Conservation (phyloP, 169 alveolate species). For the Eimeria falciformis region DNA sequence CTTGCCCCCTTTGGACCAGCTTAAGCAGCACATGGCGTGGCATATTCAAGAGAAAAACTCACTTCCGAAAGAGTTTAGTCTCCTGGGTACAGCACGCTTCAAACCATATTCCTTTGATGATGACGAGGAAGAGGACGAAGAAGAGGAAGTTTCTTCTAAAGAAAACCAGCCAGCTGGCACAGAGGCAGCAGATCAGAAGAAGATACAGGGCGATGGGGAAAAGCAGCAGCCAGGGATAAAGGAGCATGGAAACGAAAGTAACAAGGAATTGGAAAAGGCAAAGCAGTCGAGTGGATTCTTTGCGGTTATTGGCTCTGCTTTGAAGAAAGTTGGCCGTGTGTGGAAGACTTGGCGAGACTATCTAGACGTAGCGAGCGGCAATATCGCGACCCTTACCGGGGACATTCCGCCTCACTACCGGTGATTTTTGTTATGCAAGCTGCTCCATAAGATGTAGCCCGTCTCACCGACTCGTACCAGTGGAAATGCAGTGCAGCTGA, state of each 20-base stretch:
- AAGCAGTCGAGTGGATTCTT: not conserved
- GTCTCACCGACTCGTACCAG: no score
- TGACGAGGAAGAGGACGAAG: conserved; percentile 19
- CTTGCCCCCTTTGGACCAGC: conserved; percentile 1
- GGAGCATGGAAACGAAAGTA: not conserved
- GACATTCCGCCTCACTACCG: not conserved
- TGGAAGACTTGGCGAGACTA: conserved; percentile 15
- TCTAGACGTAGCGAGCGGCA: not conserved
- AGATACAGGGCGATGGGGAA: not conserved
- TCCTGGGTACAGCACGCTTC: not conserved
- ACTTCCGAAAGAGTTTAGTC: not conserved
- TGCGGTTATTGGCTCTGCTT: not conserved
- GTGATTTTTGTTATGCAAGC: not conserved
- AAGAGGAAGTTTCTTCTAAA: not conserved
- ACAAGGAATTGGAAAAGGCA: not conserved
- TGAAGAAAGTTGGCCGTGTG: not conserved
- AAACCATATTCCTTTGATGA: conserved; percentile 4
- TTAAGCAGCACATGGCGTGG: conserved; percentile 15
- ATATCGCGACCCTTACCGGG: not conserved
- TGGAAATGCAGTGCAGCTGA: no score
- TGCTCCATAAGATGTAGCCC: no score
- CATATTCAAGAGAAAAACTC: not conserved
- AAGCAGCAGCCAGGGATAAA: not conserved
- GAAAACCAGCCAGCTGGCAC: not conserved
- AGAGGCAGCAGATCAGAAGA: not conserved